Conservation (phyloP, 1,139 yeast species). For the Scheffersomyces lignicola region DNA sequence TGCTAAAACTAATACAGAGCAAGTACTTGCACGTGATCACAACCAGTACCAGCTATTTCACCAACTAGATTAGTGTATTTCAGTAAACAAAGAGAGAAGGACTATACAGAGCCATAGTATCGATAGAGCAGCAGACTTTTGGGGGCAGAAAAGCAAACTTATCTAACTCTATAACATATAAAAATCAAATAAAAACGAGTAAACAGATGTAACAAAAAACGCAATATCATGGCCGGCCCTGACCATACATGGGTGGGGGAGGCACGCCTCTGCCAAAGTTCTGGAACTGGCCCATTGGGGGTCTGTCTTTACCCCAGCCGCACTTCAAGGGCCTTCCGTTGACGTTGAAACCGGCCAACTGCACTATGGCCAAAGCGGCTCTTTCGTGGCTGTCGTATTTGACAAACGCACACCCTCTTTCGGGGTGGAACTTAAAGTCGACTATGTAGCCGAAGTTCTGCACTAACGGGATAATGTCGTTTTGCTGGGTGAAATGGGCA, state of each 20-base stretch:
- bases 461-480: conserved; percentile 72
- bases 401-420: conserved; percentile 82
- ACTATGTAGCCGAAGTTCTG: conserved; percentile 81
- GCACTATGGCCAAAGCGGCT: conserved; percentile 86
- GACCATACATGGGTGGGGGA: conserved; percentile 28
- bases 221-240: conserved; percentile 12
- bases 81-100: no score
- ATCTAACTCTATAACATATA: no score
- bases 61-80: no score
- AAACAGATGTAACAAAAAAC: no score
- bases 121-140: no score
- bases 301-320: conserved; percentile 83
- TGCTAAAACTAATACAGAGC: no score
- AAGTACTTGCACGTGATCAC: no score
- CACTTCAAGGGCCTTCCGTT: conserved; percentile 80
- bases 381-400: conserved; percentile 84
- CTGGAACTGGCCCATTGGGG: conserved; percentile 39
- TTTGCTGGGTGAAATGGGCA: conserved; percentile 72
- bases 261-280: conserved; percentile 30
- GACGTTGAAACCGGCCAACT: conserved; percentile 69
- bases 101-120: no score
- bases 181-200: no score
- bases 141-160: no score
- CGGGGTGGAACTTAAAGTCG: conserved; percentile 79
- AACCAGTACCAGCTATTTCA: no score